Conservation (phyloP, 129 eudicot genomes). For the Flaveria brownii region DNA sequence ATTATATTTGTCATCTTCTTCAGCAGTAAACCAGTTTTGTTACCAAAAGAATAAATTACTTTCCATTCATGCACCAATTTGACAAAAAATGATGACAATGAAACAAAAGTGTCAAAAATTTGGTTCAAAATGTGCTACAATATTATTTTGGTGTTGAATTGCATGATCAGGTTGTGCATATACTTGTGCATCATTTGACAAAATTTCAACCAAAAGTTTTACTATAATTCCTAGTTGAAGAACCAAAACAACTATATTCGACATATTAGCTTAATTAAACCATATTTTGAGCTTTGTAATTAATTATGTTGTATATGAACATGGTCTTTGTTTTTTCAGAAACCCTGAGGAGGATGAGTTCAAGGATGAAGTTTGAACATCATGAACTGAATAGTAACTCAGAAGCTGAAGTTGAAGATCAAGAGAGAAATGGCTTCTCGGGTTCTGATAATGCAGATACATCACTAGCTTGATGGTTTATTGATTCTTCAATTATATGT, state of each 20-base stretch:
- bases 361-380: conserved; percentile 53
- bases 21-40: background rate
- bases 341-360: conserved; percentile 48
- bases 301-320: background rate
- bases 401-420: conserved; percentile 60
- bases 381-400: conserved; percentile 39
- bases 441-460: conserved; percentile 58
- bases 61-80: background rate
- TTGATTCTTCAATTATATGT: conserved; percentile 16
- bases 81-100: background rate
- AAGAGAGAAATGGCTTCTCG: conserved; percentile 52
- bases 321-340: conserved; percentile 38
- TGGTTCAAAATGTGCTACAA: background rate
- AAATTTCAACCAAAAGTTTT: conserved; percentile 1
- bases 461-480: conserved; percentile 36
- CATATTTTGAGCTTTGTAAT: background rate
- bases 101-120: background rate
- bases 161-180: background rate
- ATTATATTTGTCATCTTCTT: background rate
- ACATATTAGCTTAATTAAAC: conserved; percentile 1
- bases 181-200: background rate
- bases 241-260: background rate
- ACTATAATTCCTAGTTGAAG: background rate
- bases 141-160: background rate
- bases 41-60: background rate